These are phyloP conservation scores for Candolleomyces efflorescens DNA, from an alignment of 768 basidiomycete species.

Conservation along the genomic window DNA sequence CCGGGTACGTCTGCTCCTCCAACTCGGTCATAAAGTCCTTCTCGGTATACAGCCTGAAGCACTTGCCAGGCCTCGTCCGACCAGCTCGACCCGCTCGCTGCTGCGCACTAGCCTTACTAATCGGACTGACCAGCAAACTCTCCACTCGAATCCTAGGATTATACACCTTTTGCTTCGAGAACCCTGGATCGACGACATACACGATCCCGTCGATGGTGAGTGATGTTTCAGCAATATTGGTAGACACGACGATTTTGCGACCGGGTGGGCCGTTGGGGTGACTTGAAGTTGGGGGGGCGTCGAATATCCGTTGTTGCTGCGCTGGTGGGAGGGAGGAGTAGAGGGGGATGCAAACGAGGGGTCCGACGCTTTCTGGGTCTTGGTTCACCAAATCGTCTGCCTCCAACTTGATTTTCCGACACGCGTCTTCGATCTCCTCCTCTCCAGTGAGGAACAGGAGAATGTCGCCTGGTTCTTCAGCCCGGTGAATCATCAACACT, in stretches of 20 bases:
- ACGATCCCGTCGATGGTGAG: slow-evolving; percentile 98
- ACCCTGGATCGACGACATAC: slow-evolving; percentile 96
- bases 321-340: slow-evolving; percentile 94
- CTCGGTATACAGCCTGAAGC: slow-evolving; percentile 95
- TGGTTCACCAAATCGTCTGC: slow-evolving; percentile 78
- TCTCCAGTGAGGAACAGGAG: slow-evolving; percentile 96
- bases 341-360: slow-evolving; percentile 84
- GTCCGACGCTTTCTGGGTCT: slow-evolving; percentile 75
- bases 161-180: slow-evolving; percentile 98
- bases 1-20: slow-evolving; percentile 96
- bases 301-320: slow-evolving; percentile 97
- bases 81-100: slow-evolving; percentile 97
- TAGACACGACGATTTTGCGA: slow-evolving; percentile 91
- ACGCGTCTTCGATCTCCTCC: slow-evolving; percentile 97
- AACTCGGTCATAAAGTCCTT: slow-evolving; percentile 95
- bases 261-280: slow-evolving; percentile 72
- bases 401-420: slow-evolving; percentile 87
- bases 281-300: slow-evolving; percentile 68
- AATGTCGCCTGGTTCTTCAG: slow-evolving; percentile 90
- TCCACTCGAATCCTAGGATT: slow-evolving; percentile 97
- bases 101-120: slow-evolving; percentile 95
- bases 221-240: slow-evolving; percentile 97
- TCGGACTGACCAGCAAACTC: slow-evolving; percentile 87
- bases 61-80: slow-evolving; percentile 93
- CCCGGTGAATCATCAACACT: slow-evolving; percentile 95